These are phyloP conservation scores for Prunus fruticosa DNA, from an alignment of 306 rosid genomes.

Conservation along the genomic window DNA sequence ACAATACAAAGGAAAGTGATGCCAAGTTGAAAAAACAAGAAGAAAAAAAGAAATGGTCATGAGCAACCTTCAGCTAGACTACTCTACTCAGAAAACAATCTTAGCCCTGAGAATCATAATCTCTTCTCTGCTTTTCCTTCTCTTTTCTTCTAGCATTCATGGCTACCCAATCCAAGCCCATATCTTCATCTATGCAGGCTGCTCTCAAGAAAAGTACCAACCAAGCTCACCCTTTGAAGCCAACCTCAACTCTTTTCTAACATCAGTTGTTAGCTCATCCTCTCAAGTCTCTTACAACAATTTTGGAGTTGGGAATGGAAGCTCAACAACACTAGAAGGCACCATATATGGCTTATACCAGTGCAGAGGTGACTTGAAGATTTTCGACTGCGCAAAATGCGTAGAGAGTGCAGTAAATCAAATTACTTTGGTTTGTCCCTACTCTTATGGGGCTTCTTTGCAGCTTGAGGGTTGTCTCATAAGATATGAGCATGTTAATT, in stretches of 20 bases:
- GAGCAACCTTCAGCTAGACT: slow-evolving; percentile 49
- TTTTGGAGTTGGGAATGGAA: slow-evolving; percentile 59
- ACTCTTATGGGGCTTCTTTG: slow-evolving; percentile 66
- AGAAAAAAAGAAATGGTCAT: slow-evolving; percentile 14
- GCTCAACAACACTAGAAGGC: slow-evolving; percentile 35
- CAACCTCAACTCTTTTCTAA: slow-evolving; percentile 54
- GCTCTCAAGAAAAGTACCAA: slow-evolving; percentile 82
- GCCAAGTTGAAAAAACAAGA: slow-evolving; percentile 7
- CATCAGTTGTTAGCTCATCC: slow-evolving; percentile 66
- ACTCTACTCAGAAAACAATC: slow-evolving; percentile 39
- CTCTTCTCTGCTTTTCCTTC: slow-evolving; percentile 32
- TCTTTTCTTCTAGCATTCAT: slow-evolving; percentile 32
- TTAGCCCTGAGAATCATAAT: slow-evolving; percentile 20
- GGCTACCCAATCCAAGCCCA: slow-evolving; percentile 48
- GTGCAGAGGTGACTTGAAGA: slow-evolving; percentile 72
- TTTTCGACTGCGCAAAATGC: slow-evolving; percentile 66
- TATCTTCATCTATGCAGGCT: slow-evolving; percentile 73
- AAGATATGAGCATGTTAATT: slow-evolving; percentile 67
- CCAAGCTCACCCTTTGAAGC: slow-evolving; percentile 61
- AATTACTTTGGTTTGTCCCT: slow-evolving; percentile 65
- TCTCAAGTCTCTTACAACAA: slow-evolving; percentile 58
- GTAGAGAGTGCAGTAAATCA: slow-evolving; percentile 46
- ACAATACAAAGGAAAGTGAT: slow-evolving; percentile 15
- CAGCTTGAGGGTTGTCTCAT: slow-evolving; percentile 78
- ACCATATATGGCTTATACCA: slow-evolving; percentile 60